phyloP scores from a whole-genome alignment of 2,329 filamentous ascomycete genomes.

The Elsinoe perseae region DNA sequence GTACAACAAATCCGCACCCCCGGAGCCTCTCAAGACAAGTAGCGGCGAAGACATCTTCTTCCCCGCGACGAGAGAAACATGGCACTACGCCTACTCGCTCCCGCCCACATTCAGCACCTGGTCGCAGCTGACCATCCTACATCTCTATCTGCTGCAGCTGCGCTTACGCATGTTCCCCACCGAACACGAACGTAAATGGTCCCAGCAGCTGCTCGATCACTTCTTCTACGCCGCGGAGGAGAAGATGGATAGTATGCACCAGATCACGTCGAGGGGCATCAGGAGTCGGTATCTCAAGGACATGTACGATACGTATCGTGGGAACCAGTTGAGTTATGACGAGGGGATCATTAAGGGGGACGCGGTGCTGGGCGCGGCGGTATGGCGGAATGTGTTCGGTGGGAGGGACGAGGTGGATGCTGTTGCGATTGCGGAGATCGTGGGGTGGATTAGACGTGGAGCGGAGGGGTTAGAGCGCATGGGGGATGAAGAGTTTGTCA shows the following conservation, averaged over 20 bases:
- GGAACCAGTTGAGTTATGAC: slow-evolving; percentile 74
- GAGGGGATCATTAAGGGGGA: slow-evolving; percentile 72
- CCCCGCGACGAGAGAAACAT: neutral
- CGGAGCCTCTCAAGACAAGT: slow-evolving; percentile 60
- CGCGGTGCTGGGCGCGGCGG: slow-evolving; percentile 66
- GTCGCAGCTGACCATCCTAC: slow-evolving; percentile 92
- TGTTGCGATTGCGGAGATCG: slow-evolving; percentile 52
- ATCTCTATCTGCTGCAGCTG: slow-evolving; percentile 85
- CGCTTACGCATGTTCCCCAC: slow-evolving; percentile 71
- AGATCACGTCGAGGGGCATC: slow-evolving; percentile 48
- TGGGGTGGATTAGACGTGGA: slow-evolving; percentile 55
- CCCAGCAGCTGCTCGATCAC: slow-evolving; percentile 86
- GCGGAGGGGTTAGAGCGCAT: slow-evolving; percentile 47
- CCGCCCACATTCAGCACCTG: slow-evolving; percentile 87
- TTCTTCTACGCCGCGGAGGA: slow-evolving; percentile 88
- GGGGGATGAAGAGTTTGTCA: slow-evolving; percentile 45
- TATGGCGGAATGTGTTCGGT: slow-evolving; percentile 93
- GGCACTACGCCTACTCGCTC: slow-evolving; percentile 36
- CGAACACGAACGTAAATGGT: slow-evolving; percentile 64
- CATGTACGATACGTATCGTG: slow-evolving; percentile 87
- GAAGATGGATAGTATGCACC: slow-evolving; percentile 73
- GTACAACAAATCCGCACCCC: slow-evolving; percentile 48
- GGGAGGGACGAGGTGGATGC: slow-evolving; percentile 57
- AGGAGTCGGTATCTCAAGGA: slow-evolving; percentile 67
- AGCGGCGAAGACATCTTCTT: slow-evolving; percentile 77